Evolutionary conservation across 2,329 filamentous ascomycete genomes (phyloP).

Genomic region (Mycosphaerelloides madeirae): DNA sequence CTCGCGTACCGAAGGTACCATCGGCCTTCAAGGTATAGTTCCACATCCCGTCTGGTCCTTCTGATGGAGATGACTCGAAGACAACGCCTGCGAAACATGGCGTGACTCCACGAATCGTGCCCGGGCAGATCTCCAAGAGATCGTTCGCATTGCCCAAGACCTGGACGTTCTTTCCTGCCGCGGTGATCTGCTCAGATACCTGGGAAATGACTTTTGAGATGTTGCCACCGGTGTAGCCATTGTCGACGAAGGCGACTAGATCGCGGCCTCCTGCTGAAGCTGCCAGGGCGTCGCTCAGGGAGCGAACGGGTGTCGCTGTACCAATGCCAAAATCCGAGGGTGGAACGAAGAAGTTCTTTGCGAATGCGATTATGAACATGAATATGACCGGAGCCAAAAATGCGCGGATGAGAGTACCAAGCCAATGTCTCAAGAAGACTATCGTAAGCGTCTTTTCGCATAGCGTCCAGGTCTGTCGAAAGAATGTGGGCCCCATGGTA

Average conservation of each 20-base stretch:
- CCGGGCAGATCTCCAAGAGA: conserved; percentile 58
- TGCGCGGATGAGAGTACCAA: conserved; percentile 52
- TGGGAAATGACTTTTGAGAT: conserved; percentile 66
- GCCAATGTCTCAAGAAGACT: conserved; percentile 49
- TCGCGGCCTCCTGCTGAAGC: conserved; percentile 56
- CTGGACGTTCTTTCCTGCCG: conserved; percentile 53
- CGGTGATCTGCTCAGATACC: conserved; percentile 55
- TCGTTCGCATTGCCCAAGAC: conserved; percentile 53
- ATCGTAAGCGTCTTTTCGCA: conserved; percentile 55
- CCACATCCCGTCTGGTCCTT: conserved; percentile 66
- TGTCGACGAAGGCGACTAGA: conserved; percentile 75
- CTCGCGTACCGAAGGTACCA: conserved; percentile 60
- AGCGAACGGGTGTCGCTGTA: conserved; percentile 55
- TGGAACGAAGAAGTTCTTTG: conserved; percentile 77
- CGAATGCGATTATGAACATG: conserved; percentile 49
- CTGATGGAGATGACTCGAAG: conserved; percentile 69
- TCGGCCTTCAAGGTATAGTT: conserved; percentile 83
- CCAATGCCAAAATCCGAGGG: conserved; percentile 72
- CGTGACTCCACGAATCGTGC: conserved; percentile 57
- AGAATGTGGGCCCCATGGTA: conserved; percentile 21
- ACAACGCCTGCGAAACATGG: conserved; percentile 68
- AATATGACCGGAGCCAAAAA: conserved; percentile 53
- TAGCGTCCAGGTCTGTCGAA: conserved; percentile 52
- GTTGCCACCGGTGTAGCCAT: conserved; percentile 60
- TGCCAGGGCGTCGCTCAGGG: conserved; percentile 59